These are phyloP conservation scores for Penicillium janthinellum DNA, from an alignment of 2,329 filamentous ascomycete species.

Conservation along the genomic window DNA sequence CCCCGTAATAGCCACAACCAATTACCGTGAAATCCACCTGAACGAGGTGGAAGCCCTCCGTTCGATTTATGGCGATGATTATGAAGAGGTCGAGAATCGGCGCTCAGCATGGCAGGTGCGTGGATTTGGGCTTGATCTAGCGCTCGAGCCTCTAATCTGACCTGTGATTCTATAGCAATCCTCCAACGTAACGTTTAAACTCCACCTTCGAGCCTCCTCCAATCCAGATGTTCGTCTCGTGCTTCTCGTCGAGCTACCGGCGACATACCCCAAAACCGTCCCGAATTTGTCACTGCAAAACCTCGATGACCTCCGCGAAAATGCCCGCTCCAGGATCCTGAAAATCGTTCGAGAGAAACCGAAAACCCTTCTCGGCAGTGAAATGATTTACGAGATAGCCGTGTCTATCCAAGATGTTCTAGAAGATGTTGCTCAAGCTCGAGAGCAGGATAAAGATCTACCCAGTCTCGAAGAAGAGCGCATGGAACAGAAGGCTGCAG, in stretches of 20 bases:
- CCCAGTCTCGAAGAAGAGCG: conserved; percentile 89
- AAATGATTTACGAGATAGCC: conserved; percentile 67
- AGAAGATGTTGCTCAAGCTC: conserved; percentile 80
- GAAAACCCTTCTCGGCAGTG: conserved; percentile 62
- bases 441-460: conserved; percentile 72
- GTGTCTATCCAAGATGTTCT: conserved; percentile 68
- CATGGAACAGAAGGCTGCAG: conserved; percentile 74
- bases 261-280: conserved; percentile 85
- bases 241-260: conserved; percentile 78
- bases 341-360: conserved; percentile 70
- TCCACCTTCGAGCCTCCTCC: conserved; percentile 72
- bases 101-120: conserved; percentile 81
- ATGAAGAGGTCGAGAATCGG: conserved; percentile 69
- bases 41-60: conserved; percentile 84
- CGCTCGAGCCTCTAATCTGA: conserved; percentile 10
- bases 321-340: conserved; percentile 70
- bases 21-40: conserved; percentile 82
- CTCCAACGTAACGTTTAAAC: conserved; percentile 76
- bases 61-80: conserved; percentile 90
- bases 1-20: conserved; percentile 46
- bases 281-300: conserved; percentile 72
- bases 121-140: conserved; percentile 11
- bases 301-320: conserved; percentile 65
- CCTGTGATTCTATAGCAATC: conserved; percentile 60
- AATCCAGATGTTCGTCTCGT: conserved; percentile 71